phyloP scores from a whole-genome alignment of 352 stramenopile species.

The Elongisporangium senticosum region DNA sequence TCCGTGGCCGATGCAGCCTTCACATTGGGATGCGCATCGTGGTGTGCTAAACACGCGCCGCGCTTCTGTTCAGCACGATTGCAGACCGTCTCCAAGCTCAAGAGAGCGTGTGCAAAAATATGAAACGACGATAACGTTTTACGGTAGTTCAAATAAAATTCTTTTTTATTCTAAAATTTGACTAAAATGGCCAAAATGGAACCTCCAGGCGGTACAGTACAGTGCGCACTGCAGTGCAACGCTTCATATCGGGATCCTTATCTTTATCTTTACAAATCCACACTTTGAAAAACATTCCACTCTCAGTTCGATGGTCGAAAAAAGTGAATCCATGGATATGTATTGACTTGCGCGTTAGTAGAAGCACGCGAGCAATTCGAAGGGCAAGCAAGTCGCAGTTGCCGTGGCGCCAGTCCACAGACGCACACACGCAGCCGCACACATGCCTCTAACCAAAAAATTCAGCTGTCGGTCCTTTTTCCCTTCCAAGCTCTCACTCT shows the following conservation, averaged over 20 bases:
- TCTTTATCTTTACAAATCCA: neutral
- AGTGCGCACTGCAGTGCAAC: neutral
- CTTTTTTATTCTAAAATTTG: neutral
- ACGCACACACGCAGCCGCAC: neutral
- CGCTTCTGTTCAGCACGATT: neutral
- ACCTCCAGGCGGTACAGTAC: neutral
- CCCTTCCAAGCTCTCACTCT: neutral
- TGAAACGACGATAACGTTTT: neutral
- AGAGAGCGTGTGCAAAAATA: neutral
- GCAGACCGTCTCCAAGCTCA: neutral
- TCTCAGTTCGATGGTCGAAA: neutral
- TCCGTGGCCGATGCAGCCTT: neutral
- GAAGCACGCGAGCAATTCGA: neutral
- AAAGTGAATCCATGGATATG: neutral
- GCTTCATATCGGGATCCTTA: neutral
- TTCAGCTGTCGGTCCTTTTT: neutral
- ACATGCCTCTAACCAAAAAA: neutral
- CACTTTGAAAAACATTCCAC: neutral
- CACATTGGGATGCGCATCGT: neutral
- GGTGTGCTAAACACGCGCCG: neutral
- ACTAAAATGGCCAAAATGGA: neutral
- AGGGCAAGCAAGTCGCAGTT: neutral
- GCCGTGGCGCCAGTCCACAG: neutral
- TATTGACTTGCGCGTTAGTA: neutral
- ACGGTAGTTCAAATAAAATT: neutral